A percentile compares a stretch with the other conserved stretches of the same genome.
Conservation (phyloP, 2,329 filamentous ascomycete species). For the Magnaporthales sp. region DNA sequence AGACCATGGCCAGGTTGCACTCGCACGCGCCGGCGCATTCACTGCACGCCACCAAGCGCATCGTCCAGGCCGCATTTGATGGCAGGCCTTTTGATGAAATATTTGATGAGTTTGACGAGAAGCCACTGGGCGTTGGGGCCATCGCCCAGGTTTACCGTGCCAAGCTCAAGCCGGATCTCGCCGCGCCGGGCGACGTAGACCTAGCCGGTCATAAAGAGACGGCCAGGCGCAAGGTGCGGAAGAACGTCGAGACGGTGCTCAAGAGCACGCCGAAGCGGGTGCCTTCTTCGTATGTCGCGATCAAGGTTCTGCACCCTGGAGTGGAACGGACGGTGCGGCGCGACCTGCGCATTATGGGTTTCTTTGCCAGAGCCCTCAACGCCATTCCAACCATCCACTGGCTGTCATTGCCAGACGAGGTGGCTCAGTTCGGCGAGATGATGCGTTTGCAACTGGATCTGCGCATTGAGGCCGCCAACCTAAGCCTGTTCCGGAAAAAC, state of each 20-base stretch:
- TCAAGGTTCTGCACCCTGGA: constrained; percentile 90
- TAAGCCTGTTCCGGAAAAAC: constrained; percentile 79
- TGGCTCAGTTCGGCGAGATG: constrained; percentile 92
- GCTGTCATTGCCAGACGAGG: constrained; percentile 92
- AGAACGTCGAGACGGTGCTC: constrained; percentile 75
- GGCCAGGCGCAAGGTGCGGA: constrained; percentile 52
- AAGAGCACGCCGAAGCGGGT: constrained; percentile 81
- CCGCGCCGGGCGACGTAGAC: constrained; percentile 52
- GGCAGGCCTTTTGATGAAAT: constrained; percentile 79
- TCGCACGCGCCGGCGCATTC: constrained; percentile 92
- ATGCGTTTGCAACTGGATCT: constrained; percentile 96
- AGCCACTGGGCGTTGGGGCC: constrained; percentile 83
- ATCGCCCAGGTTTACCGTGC: constrained; percentile 98
- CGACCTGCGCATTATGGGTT: constrained; percentile 86
- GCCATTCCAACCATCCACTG: constrained; percentile 90
- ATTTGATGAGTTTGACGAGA: constrained; percentile 90
- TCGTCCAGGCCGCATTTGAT: constrained; percentile 72
- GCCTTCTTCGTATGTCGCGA: constrained; percentile 84
- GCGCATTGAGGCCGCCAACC: constrained; percentile 86
- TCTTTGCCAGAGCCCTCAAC: constrained; percentile 81
- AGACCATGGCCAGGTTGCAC: constrained; percentile 88
- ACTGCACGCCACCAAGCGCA: constrained; percentile 67
- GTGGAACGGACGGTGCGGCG: constrained; percentile 86
- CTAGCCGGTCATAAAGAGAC: constrained; percentile 19
- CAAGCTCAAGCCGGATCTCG: constrained; percentile 73